Evolutionary conservation across 108 stramenopile species (phyloP), one percentile per base, ranked within the genome.

Genomic region (Stephanodiscus triporus): DNA sequence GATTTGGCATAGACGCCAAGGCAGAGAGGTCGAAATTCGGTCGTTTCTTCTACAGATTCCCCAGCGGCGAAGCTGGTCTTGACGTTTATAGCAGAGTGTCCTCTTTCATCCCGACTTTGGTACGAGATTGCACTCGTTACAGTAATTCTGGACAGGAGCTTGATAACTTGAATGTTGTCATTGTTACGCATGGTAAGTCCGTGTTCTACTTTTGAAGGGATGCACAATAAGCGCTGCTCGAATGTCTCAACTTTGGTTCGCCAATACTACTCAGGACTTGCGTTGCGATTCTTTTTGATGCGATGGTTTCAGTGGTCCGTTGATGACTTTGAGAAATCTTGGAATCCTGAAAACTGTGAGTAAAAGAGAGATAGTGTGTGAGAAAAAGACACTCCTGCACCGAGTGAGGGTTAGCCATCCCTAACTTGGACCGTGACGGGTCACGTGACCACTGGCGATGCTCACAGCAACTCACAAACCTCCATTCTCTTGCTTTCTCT

Each of bases 221-320:
- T 54, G 23, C 53, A 54, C 11, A 11, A 54, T 54, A 26, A 16
- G 23, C 9, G 23, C 6, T 27, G 26, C 23, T 22, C 10, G 6
- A 27, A n/a, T 32, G 30, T 57, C 60, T 61, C 60, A 61, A n/a
- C 2, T 37, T 20, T 17, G 27, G 36, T 23, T 11, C 60, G 20
- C 8, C 5, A 22, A n/a, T 37, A 36, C n/a, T 38, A 30, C 9
- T 61, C 20, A 61, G 60, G 60, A 26, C 81, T 94, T 29, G 90
- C 89, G 27, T 70, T 96, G 68, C 78, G 93, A 50, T 73, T 91
- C 51, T 83, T 96, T 47, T 68, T 94, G 55, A 93, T 94, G 92
- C 76, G 93, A 26, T 94, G 91, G 71, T 97, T 97, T 60, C 94
- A 94, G 68, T 89, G 89, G 77, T 82, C 83, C 38, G 94, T 95